phyloP scores from a whole-genome alignment of 2,329 filamentous ascomycete species.

The Fusarium secorum region DNA sequence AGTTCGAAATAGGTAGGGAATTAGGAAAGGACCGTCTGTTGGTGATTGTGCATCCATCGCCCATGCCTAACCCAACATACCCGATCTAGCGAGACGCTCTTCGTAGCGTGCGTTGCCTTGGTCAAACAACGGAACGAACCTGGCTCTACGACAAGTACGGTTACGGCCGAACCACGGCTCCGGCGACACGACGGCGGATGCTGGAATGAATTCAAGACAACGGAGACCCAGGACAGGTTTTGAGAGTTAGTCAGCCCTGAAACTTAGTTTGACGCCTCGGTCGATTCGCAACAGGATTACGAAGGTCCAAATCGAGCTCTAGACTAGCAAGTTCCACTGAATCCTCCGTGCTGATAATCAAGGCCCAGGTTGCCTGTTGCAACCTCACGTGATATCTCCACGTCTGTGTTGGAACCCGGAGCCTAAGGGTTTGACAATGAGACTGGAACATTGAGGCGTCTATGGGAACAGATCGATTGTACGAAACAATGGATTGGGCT shows the following conservation, averaged over 20 bases:
- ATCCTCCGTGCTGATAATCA: background rate
- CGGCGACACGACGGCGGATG: background rate
- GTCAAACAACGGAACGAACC: background rate
- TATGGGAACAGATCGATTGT: background rate
- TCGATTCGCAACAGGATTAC: constrained; percentile 12
- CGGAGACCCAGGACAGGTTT: background rate
- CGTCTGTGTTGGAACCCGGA: background rate
- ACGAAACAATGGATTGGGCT: background rate
- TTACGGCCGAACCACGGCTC: constrained; percentile 16
- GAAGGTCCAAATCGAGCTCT: constrained; percentile 1
- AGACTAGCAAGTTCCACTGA: background rate
- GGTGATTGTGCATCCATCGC: background rate
- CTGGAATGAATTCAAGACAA: constrained; percentile 19
- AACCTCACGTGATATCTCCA: constrained; percentile 6
- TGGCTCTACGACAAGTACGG: constrained; percentile 4
- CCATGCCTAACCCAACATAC: background rate
- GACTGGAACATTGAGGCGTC: background rate
- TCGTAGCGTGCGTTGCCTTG: background rate
- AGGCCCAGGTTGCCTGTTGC: background rate
- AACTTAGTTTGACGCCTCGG: background rate
- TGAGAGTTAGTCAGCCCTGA: constrained; percentile 3
- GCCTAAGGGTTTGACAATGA: background rate
- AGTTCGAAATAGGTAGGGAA: background rate
- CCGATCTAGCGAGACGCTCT: background rate
- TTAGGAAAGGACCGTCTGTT: background rate